Percentiles rank a stretch among this genome's conserved stretches.
Evolutionary conservation across 2,329 filamentous ascomycete species (phyloP).

Genomic region (Neonectria ditissima): DNA sequence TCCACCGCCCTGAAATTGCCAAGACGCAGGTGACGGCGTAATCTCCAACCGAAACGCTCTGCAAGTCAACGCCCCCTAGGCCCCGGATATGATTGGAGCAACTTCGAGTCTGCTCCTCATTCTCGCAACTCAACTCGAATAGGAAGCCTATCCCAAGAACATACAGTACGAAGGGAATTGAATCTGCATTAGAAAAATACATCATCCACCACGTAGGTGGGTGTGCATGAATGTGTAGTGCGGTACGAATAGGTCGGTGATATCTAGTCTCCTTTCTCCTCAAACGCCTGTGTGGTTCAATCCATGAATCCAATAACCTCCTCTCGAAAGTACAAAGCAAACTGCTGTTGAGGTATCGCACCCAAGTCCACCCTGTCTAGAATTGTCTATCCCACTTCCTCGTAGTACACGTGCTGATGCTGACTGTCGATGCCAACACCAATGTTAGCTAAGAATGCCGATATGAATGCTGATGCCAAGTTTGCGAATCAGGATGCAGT

Average conservation of each 20-base stretch:
- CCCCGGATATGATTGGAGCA: neutral
- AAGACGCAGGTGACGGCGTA: slow-evolving; percentile 5
- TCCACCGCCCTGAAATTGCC: slow-evolving; percentile 4
- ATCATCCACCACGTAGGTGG: slow-evolving; percentile 2
- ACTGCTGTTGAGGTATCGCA: slow-evolving; percentile 10
- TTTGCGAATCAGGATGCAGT: neutral
- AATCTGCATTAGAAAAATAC: neutral
- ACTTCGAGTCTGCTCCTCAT: neutral
- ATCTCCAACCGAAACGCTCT: neutral
- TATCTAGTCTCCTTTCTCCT: slow-evolving; percentile 11
- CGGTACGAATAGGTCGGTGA: slow-evolving; percentile 4
- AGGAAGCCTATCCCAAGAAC: neutral
- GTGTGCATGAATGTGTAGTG: slow-evolving; percentile 16
- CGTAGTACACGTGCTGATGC: slow-evolving; percentile 4
- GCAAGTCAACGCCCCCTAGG: neutral
- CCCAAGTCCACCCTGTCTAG: slow-evolving; percentile 2
- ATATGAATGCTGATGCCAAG: neutral
- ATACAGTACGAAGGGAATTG: neutral
- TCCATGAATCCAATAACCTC: slow-evolving; percentile 7
- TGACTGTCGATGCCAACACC: slow-evolving; percentile 4
- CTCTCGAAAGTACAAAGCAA: slow-evolving; percentile 18
- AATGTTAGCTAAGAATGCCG: neutral
- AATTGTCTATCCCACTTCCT: slow-evolving; percentile 2
- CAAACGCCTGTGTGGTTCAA: slow-evolving; percentile 11
- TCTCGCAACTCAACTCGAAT: neutral